Base-by-base conservation (phyloP, 2,329 filamentous ascomycete genomes). In the Phoma herbarum region DNA sequence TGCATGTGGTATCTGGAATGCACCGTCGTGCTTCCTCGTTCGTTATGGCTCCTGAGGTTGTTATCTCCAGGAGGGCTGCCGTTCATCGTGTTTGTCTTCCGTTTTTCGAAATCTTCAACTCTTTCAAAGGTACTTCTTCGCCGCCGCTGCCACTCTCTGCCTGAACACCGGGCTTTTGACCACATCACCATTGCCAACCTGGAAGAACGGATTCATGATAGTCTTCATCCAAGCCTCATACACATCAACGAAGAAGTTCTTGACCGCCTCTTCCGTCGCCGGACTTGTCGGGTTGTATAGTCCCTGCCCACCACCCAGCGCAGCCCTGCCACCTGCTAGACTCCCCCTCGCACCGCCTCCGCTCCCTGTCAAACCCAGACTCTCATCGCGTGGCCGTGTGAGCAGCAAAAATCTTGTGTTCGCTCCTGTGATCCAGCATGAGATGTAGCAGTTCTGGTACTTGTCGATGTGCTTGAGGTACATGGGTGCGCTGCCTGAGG, bases 191-290 rank as follows among this genome's bases (percentile, higher is more conserved):
- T 90, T 90, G 65, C 96, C 94, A 54, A 90, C 87, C 52, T 85
- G 84, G 81, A 97, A 98, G 77, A 99, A 99, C 0, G 95, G 95
- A 74, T 88, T 98, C 95, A 99, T 98, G 57, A 93, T 88, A 12
- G 93, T 91, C 84, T 99, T 99, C 65, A 97, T 87, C 89, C 94
- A 99, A 67, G 89, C 92, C 80, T 99, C 95, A 80, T 97, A 98
- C 12, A 97, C 91, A 75, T 99, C 95, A 7, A 86, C 84, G 81
- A 99, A 97, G 81, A 98, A 99, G 78, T 92, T 92, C 75, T 92
- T 88, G 69, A 98, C 91, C 4, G 95, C 94, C 80, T 99, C 95
- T 80, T 99, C 95, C 5, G 94, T 96, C 75, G 94, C 92, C 6
- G 92, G 89, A 59, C 89, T 91, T 2, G 89, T 94, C 0, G 94